A percentile compares a stretch with the other conserved stretches of the same genome.
These are phyloP conservation scores for Ophiostoma piceae DNA, from an alignment of 2,329 filamentous ascomycete species.

Conservation along the genomic window DNA sequence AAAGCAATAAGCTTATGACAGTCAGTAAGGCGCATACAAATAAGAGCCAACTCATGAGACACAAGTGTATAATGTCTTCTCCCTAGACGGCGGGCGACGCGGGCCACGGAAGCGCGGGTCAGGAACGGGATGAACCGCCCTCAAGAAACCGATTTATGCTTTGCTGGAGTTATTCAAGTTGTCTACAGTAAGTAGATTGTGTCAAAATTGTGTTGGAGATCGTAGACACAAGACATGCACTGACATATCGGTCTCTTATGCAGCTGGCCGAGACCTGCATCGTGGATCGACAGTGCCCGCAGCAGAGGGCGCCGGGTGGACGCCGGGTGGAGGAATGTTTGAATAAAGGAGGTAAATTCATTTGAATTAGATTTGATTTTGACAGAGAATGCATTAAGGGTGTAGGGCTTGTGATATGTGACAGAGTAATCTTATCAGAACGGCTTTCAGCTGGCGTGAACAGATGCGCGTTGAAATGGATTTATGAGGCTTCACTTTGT, in stretches of 20 bases:
- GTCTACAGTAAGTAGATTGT: too few species aligned
- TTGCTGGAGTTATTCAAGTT: too few species aligned
- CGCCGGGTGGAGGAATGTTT: background rate
- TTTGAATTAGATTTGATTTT: background rate
- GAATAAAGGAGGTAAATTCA: background rate
- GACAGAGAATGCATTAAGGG: background rate
- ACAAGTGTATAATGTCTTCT: background rate
- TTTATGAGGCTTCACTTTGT: background rate
- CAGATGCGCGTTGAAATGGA: background rate
- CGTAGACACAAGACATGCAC: background rate
- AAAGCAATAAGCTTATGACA: background rate
- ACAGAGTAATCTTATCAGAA: background rate
- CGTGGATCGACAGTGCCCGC: slow-evolving; percentile 9
- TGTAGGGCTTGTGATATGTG: background rate
- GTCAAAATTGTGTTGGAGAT: background rate
- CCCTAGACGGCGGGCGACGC: background rate
- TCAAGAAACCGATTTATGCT: background rate
- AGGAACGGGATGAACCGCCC: background rate
- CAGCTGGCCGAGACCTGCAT: slow-evolving; percentile 12
- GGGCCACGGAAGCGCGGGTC: background rate
- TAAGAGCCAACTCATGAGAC: background rate
- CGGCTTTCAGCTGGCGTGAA: background rate
- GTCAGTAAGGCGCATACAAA: background rate
- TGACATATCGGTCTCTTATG: background rate
- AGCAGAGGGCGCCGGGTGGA: background rate